A percentile compares a stretch with the other conserved stretches of the same genome.
These are phyloP conservation scores for Nigrospora sphaerica DNA, from an alignment of 2,329 filamentous ascomycete genomes.

Conservation along the genomic window DNA sequence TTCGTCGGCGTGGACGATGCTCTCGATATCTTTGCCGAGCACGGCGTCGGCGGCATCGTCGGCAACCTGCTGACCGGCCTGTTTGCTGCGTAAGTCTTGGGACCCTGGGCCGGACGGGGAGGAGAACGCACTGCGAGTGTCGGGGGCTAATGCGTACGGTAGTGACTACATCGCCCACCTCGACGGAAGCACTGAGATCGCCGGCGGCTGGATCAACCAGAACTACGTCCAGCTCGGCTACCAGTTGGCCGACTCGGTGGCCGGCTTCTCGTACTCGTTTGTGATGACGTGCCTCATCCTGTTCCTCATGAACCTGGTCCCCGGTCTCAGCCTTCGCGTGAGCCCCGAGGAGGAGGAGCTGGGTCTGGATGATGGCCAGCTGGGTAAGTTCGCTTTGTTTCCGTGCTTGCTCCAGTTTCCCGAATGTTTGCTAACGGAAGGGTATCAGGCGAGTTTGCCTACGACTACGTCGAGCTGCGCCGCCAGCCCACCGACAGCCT, in stretches of 20 bases:
- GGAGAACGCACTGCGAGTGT: too few relatives aligned
- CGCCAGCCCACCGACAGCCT: conserved; percentile 50
- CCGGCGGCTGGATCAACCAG: conserved; percentile 64
- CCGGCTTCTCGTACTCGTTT: conserved; percentile 60
- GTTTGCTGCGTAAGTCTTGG: conserved; percentile 56
- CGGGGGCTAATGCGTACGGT: background rate
- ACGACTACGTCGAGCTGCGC: conserved; percentile 70
- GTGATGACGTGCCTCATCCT: conserved; percentile 61
- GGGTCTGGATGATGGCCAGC: conserved; percentile 66
- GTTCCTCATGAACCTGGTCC: conserved; percentile 63
- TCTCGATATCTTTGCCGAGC: conserved; percentile 86
- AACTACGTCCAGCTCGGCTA: conserved; percentile 66
- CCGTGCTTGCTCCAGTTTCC: too few relatives aligned
- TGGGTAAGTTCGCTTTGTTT: conserved; percentile 28
- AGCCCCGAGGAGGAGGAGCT: conserved; percentile 61
- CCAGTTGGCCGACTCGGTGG: conserved; percentile 61
- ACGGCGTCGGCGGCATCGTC: conserved; percentile 75
- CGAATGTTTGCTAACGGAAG: too few relatives aligned
- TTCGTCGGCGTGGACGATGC: conserved; percentile 73
- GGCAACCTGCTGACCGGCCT: conserved; percentile 74
- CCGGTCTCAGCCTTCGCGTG: conserved; percentile 63
- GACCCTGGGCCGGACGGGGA: too few relatives aligned
- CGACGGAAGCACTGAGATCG: conserved; percentile 53
- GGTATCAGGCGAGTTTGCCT: conserved; percentile 60
- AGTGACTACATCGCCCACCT: conserved; percentile 66